Evolutionary conservation across 306 rosid species (phyloP).

Genomic region (Cicer judaicum): DNA sequence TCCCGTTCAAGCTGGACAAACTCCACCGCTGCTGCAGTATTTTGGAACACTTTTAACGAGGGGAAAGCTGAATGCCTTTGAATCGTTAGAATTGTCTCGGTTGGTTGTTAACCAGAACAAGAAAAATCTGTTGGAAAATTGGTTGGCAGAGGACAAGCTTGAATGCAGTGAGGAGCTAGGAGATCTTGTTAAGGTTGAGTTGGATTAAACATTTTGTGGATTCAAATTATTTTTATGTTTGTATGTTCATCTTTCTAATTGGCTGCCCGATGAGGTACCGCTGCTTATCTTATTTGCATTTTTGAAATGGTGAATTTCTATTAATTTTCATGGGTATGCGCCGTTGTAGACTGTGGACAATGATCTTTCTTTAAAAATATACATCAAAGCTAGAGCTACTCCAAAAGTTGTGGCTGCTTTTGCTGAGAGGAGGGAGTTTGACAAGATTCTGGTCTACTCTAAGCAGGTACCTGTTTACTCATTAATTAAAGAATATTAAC

Average conservation of each 20-base stretch:
- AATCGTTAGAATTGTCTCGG: slow-evolving; percentile 93
- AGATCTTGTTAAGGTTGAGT: slow-evolving; percentile 94
- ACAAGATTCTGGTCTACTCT: slow-evolving; percentile 91
- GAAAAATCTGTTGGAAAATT: slow-evolving; percentile 95
- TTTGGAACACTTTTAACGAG: slow-evolving; percentile 93
- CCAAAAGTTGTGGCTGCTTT: slow-evolving; percentile 99
- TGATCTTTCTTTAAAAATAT: slow-evolving; percentile 92
- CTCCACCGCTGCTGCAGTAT: slow-evolving; percentile 97
- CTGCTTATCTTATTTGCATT: slow-evolving; percentile 7
- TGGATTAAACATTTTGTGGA: slow-evolving; percentile 27
- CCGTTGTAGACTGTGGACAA: slow-evolving; percentile 86
- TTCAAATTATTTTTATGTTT: slow-evolving; percentile 19
- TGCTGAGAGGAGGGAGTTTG: slow-evolving; percentile 99
- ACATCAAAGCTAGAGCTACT: slow-evolving; percentile 98
- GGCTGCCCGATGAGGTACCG: background rate
- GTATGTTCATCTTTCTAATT: slow-evolving; percentile 29
- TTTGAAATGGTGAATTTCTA: slow-evolving; percentile 34
- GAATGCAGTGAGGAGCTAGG: slow-evolving; percentile 99
- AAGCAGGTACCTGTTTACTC: slow-evolving; percentile 74
- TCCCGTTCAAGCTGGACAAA: slow-evolving; percentile 98
- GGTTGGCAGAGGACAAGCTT: slow-evolving; percentile 99
- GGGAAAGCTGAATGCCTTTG: slow-evolving; percentile 95
- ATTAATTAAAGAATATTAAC: slow-evolving; percentile 13
- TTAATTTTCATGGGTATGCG: slow-evolving; percentile 39
- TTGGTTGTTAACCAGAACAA: slow-evolving; percentile 99